Evolutionary conservation across 2,329 filamentous ascomycete genomes (phyloP), one percentile per base, ranked within the genome.

Genomic region (Rugonectria rugulosa): DNA sequence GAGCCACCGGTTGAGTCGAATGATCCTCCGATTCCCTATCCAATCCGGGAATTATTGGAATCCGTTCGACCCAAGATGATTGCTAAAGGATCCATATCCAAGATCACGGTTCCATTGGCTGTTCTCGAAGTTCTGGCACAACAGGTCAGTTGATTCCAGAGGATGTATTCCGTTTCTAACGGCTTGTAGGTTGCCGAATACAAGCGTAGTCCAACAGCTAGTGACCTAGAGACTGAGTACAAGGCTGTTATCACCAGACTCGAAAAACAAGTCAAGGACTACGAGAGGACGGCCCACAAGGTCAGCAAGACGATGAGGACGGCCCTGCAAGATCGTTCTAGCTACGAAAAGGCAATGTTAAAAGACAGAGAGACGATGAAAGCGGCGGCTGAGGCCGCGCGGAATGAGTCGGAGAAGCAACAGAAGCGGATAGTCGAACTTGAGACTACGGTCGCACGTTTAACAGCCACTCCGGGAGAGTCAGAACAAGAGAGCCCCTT

Each of bases 261-360:
- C 0, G 77, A 83, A 50, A 67, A 65, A 17, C 77, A 81, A 43
- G 66, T 81, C 14, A 75, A 78, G 24, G 79, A 79, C 15, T 75
- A 80, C 47, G 71, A 78, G 43, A 72, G 71, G 19, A 80, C 80
- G 2, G 67, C 79, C 3, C 71, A 72, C 19, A 69, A 70, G 6
- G 76, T 84, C 4, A 79, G 84, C 44, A 68, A 72, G 7, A 76
- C 75, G 37, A 80, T 79, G 53, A 77, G 81, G 60, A 73, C 73
- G 12, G 81, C 84, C 3, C 68, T 85, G 5, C 71, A 79, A 53
- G 83, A 87, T 19, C 79, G 82, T 27, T 74, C 73, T 27, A 65
- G 63, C 5, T 81, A 80, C 34, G 77, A 85, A 61, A 73, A 69
- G 17, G 75, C 84, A 26, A 77, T 77, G 44, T 70, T 75, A 32